These are phyloP conservation scores for Gracilaria caudata DNA, from an alignment of 23 red algal species.

Conservation along the genomic window DNA sequence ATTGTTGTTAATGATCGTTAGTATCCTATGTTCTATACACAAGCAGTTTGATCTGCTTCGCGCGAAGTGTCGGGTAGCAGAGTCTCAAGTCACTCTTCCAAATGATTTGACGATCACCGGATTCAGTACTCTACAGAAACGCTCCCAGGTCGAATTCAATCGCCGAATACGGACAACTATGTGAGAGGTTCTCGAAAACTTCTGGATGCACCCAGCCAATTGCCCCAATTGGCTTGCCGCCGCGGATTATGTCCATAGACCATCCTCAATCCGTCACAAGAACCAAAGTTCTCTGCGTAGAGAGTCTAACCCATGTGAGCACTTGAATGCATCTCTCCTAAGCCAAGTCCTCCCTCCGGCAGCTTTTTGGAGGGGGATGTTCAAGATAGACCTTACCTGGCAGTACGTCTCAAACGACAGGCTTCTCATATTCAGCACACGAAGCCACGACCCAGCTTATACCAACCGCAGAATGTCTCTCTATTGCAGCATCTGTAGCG, in stretches of 20 bases:
- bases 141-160: conserved; percentile 89
- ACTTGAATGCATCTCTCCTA: conserved; percentile 94
- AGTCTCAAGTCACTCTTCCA: neutral
- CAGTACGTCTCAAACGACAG: too few species aligned
- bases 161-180: conserved; percentile 85
- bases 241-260: conserved; percentile 71
- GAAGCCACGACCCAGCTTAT: too few species aligned
- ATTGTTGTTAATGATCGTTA: neutral
- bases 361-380: too few species aligned
- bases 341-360: conserved; percentile 86
- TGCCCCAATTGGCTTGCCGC: conserved; percentile 55
- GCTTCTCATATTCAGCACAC: too few species aligned
- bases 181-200: conserved; percentile 86
- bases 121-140: conserved; percentile 61
- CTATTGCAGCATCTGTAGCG: too few species aligned
- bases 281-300: conserved; percentile 86
- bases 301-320: conserved; percentile 98
- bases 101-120: neutral
- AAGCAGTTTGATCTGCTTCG: neutral
- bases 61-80: neutral
- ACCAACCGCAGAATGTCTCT: too few species aligned
- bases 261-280: conserved; percentile 83
- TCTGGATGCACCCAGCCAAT: conserved; percentile 98
- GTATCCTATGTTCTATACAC: neutral
- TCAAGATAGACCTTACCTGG: too few species aligned